These are phyloP conservation scores for Phytophthora podocarpi DNA, from an alignment of 352 stramenopile genomes.

Conservation along the genomic window DNA sequence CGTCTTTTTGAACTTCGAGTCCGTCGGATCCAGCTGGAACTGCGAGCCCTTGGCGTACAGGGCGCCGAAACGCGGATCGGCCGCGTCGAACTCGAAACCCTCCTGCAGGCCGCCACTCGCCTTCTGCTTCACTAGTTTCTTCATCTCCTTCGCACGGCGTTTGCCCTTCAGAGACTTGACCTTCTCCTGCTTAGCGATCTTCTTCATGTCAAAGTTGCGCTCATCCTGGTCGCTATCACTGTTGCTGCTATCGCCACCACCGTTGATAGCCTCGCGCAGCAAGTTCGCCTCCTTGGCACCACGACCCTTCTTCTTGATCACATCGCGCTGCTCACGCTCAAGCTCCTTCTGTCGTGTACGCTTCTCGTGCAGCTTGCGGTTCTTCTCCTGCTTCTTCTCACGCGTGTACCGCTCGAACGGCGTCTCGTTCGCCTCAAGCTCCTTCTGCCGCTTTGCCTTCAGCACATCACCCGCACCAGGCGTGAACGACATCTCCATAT, in stretches of 20 bases:
- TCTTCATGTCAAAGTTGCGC: conserved; percentile 89
- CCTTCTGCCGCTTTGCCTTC: conserved; percentile 75
- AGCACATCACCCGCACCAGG: conserved; percentile 71
- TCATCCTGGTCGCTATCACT: conserved; percentile 48
- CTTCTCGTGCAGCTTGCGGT: conserved; percentile 85
- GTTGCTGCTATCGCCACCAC: conserved; percentile 38
- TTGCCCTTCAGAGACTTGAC: conserved; percentile 79
- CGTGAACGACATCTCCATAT: conserved; percentile 89
- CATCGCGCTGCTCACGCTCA: conserved; percentile 64
- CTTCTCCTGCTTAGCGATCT: conserved; percentile 77
- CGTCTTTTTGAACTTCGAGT: conserved; percentile 86
- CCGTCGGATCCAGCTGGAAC: conserved; percentile 85
- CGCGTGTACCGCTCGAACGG: conserved; percentile 84
- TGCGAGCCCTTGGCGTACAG: conserved; percentile 79
- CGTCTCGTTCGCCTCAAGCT: conserved; percentile 80
- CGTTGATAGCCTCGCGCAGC: conserved; percentile 65
- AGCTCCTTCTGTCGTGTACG: conserved; percentile 62
- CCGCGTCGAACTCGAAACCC: conserved; percentile 77
- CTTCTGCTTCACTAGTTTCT: conserved; percentile 66
- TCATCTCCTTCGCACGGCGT: conserved; percentile 76
- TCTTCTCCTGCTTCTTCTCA: conserved; percentile 89
- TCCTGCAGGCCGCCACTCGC: conserved; percentile 60
- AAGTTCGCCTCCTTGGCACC: conserved; percentile 51
- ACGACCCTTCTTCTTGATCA: conserved; percentile 68
- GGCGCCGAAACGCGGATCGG: conserved; percentile 73